Evolutionary conservation across 2,329 filamentous ascomycete species (phyloP).

Genomic region (Penicillium hordei): DNA sequence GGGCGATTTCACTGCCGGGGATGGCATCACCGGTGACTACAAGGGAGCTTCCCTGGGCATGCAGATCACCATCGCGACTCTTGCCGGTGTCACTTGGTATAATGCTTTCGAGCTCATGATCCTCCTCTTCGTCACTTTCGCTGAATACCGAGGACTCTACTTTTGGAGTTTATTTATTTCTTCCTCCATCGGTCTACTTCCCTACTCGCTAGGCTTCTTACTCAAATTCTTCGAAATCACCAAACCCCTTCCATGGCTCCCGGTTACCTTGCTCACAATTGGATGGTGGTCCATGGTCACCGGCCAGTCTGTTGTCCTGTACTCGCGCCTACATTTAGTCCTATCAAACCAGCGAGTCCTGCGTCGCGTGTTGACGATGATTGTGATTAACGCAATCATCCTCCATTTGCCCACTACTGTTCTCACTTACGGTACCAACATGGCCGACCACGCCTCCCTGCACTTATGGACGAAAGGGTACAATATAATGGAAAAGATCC

Average conservation of each 20-base stretch:
- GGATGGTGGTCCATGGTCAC: slow-evolving; percentile 52
- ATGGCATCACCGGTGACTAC: slow-evolving; percentile 43
- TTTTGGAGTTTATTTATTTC: slow-evolving; percentile 53
- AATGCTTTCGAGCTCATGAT: slow-evolving; percentile 52
- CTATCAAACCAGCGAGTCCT: slow-evolving; percentile 42
- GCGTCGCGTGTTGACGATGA: slow-evolving; percentile 47
- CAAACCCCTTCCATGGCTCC: slow-evolving; percentile 34
- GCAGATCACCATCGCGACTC: slow-evolving; percentile 47
- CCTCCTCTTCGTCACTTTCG: slow-evolving; percentile 52
- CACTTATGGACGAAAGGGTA: slow-evolving; percentile 38
- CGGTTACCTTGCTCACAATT: slow-evolving; percentile 45
- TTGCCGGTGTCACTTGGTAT: slow-evolving; percentile 51
- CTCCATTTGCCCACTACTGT: slow-evolving; percentile 50
- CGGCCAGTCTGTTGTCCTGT: slow-evolving; percentile 51
- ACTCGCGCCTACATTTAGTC: slow-evolving; percentile 52
- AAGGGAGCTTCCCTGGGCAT: slow-evolving; percentile 36
- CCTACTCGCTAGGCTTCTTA: slow-evolving; percentile 49
- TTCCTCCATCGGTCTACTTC: slow-evolving; percentile 45
- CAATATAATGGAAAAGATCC: slow-evolving; percentile 55
- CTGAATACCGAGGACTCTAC: slow-evolving; percentile 48
- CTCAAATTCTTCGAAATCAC: slow-evolving; percentile 48
- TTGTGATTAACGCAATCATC: slow-evolving; percentile 45
- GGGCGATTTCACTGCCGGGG: slow-evolving; percentile 26
- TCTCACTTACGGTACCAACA: slow-evolving; percentile 47
- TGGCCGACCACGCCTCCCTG: slow-evolving; percentile 18